Evolutionary conservation across 2,329 filamentous ascomycete genomes (phyloP), one percentile per base, ranked within the genome.

Genomic region (Fusarium sp.): DNA sequence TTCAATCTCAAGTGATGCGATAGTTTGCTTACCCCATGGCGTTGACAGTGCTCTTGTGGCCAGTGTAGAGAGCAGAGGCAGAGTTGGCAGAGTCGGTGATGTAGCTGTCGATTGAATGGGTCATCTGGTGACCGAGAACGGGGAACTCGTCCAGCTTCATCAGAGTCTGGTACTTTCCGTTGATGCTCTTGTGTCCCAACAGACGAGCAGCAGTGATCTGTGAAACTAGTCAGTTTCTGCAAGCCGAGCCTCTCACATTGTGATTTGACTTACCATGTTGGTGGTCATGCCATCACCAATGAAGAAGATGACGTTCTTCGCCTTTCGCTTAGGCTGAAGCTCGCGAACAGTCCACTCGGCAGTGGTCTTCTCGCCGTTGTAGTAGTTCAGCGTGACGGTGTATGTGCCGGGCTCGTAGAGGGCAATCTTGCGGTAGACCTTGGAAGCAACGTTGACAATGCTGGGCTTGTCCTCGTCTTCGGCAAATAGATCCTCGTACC

Each of bases 31-130:
- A 92, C 82, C 92, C 93, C 83, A 96, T 89, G 35, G 93, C 92
- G 79, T 96, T 95, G 74, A 96, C 93, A 1, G 90, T 93, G 78
- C 90, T 92, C 87, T 96, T 96, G 85, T 96, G 94, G 39, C 94
- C 94, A 31, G 89, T 91, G 84, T 96, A 96, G 24, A 96, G 86
- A 22, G 94, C 93, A 48, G 92, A 94, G 8, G 94, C 94, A 10
- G 92, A 94, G 84, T 96, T 96, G 83, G 94, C 94, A 69, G 92
- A 94, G 82, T 96, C 94, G 42, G 94, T 96, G 80, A 96, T 96
- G 86, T 93, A 96, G 56, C 87, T 91, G 84, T 96, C 93, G 79
- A 96, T 90, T 3, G 93, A 95, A 83, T 96, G 93, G 17, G 94
- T 95, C 91, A 96, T 96, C 83, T 96, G 94, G 81, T 97, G 94